These are phyloP conservation scores for Pseudogymnoascus sp. DNA, from an alignment of 2,329 filamentous ascomycete genomes.

Conservation along the genomic window DNA sequence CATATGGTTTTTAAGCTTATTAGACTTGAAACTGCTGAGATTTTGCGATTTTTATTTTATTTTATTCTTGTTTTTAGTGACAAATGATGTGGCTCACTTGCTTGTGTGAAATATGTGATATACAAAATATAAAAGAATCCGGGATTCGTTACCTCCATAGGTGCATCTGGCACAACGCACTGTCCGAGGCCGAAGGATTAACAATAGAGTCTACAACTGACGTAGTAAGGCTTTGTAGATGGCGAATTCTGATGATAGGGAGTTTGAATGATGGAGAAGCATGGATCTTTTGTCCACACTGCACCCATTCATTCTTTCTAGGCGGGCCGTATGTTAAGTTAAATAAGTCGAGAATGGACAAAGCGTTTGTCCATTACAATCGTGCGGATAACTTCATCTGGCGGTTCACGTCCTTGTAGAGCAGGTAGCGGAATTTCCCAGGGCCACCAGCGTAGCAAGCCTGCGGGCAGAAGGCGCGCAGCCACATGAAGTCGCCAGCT, in stretches of 20 bases:
- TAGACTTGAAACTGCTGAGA: not conserved
- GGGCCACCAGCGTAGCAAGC: slow-evolving; percentile 1
- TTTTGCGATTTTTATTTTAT: not conserved
- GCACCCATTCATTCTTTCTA: not conserved
- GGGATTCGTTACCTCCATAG: not conserved
- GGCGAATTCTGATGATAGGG: not conserved
- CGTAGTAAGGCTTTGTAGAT: not conserved
- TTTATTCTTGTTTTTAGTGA: not conserved
- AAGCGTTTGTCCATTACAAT: not conserved
- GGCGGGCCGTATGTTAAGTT: not conserved
- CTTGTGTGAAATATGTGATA: not conserved
- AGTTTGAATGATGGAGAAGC: not conserved
- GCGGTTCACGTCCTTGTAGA: slow-evolving; percentile 8
- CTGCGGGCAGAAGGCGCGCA: slow-evolving; percentile 3
- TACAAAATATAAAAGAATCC: not conserved
- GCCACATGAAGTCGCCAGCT: slow-evolving; percentile 8
- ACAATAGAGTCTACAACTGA: not conserved
- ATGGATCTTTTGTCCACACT: not conserved
- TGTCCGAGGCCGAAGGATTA: not conserved
- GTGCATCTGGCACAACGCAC: not conserved
- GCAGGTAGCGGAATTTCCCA: slow-evolving; percentile 8
- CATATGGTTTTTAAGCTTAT: not conserved
- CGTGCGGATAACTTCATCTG: not conserved
- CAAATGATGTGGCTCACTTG: not conserved
- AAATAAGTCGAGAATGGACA: not conserved